phyloP scores from a whole-genome alignment of 805 yeast genomes.

The Candida lessepsii region DNA sequence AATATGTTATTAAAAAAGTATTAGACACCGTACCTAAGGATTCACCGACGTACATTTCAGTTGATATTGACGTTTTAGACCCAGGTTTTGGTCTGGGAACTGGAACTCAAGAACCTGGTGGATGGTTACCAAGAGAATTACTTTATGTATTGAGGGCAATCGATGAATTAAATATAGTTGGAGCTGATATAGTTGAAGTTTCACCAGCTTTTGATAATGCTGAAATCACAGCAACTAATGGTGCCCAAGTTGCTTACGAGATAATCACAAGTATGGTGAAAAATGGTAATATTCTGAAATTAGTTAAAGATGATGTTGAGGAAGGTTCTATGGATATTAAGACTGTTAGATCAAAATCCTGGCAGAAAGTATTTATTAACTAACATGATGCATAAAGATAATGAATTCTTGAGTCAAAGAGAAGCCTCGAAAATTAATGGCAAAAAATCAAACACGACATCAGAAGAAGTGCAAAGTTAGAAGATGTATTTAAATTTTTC shows the following conservation, averaged over 20 bases:
- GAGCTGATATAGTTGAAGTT: slow-evolving; percentile 59
- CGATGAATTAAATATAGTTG: slow-evolving; percentile 47
- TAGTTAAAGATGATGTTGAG: slow-evolving; percentile 13
- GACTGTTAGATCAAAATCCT: neutral
- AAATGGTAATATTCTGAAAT: slow-evolving; percentile 31
- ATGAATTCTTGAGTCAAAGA: no score
- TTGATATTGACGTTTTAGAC: slow-evolving; percentile 69
- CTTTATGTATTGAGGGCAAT: slow-evolving; percentile 46
- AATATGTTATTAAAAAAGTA: slow-evolving; percentile 53
- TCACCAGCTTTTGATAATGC: slow-evolving; percentile 64
- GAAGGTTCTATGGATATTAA: neutral
- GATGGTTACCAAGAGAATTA: slow-evolving; percentile 56
- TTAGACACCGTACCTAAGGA: slow-evolving; percentile 55
- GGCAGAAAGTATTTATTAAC: slow-evolving; percentile 1
- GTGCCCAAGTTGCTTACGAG: slow-evolving; percentile 71
- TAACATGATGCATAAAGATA: no score
- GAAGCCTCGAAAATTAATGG: no score
- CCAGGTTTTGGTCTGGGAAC: slow-evolving; percentile 60
- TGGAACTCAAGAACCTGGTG: slow-evolving; percentile 61
- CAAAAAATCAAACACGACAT: no score
- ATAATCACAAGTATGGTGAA: slow-evolving; percentile 73
- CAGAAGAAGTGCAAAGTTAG: no score
- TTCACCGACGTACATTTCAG: slow-evolving; percentile 70
- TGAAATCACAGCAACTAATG: slow-evolving; percentile 66
- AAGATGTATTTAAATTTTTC: no score